These are phyloP conservation scores for Scheffersomyces titani DNA, from an alignment of 1,139 yeast genomes.

Conservation along the genomic window DNA sequence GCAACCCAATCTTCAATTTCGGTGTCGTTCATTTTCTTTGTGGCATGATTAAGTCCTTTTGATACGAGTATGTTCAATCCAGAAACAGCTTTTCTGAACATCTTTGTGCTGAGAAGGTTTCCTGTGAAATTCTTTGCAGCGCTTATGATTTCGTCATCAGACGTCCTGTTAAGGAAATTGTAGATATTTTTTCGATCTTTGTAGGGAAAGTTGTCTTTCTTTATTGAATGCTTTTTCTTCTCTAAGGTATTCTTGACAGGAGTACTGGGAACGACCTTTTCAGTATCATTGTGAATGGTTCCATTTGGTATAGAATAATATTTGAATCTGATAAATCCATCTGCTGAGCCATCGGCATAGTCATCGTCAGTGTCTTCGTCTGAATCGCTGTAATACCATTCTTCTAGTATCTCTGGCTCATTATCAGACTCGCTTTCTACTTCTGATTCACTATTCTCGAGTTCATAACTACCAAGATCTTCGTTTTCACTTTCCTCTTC, in stretches of 20 bases:
- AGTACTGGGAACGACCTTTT: not conserved
- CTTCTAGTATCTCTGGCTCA: not conserved
- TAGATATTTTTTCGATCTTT: not conserved
- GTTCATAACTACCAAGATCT: not conserved
- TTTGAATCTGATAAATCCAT: not conserved
- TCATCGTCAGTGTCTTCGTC: not conserved
- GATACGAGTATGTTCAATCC: not conserved
- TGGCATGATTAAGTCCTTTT: not conserved
- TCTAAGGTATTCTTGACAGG: not conserved
- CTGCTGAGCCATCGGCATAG: not conserved
- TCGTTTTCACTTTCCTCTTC: not conserved
- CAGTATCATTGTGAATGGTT: not conserved
- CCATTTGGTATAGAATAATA: not conserved
- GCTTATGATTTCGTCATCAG: not conserved
- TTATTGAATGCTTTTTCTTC: not conserved
- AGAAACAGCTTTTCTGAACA: not conserved
- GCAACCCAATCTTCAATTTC: not conserved
- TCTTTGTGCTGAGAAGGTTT: not conserved
- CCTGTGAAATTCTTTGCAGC: not conserved
- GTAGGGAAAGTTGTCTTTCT: not conserved
- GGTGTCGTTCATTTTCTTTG: not conserved
- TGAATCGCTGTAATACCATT: not conserved
- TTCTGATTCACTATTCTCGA: not conserved
- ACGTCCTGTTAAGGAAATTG: not conserved
- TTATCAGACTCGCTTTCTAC: not conserved